Base-by-base conservation (phyloP, 2,329 filamentous ascomycete species). In the Aureobasidium uvarum region DNA sequence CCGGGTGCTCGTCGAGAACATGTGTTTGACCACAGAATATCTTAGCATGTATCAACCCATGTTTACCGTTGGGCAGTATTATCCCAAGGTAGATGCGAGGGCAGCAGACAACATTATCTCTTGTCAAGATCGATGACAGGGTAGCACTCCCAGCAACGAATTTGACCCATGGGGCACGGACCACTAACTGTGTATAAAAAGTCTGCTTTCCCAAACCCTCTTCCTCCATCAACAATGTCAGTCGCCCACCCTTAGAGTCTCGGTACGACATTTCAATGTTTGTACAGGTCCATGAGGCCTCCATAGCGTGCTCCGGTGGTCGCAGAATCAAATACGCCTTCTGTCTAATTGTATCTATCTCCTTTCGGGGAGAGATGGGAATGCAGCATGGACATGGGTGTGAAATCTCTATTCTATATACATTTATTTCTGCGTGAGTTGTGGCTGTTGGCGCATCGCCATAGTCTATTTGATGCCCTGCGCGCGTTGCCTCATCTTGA, bases 171-270 rank as follows among this genome's bases (percentile, higher is more conserved):
- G 1, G 7, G 16, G 54, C 54, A 58, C 54, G 33, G 54, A 58
- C 54, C 56, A 60, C 25, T 25, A 14, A 20, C 14, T 13, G 3
- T 33, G 41, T 45, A 60, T 33, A 31, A 60, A 60, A 60, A 48
- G 41, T 58, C 39, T 58, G 52, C 54, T 28, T 45, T 39, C 28
- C 41, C 56, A 36, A 74, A 75, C 77, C 78, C 77, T 77, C 82
- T 81, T 77, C 76, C 78, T 78, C 76, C 74, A 75, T 78, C 80
- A 48, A 84, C 83, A 94, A 91, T 91, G 88, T 91, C 86, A 83
- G 43, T 41, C 76, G 92, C 89, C 90, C 89, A 86, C 90, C 91
- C 90, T 94, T 98, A 98, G 95, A 99, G 95, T 99, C 95, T 96
- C 94, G 93, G 90, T 90, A 87, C 87, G 87, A 90, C 86, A 71